Evolutionary conservation across 2,329 filamentous ascomycete genomes (phyloP).

Genomic region (Fusarium sulawesiense): DNA sequence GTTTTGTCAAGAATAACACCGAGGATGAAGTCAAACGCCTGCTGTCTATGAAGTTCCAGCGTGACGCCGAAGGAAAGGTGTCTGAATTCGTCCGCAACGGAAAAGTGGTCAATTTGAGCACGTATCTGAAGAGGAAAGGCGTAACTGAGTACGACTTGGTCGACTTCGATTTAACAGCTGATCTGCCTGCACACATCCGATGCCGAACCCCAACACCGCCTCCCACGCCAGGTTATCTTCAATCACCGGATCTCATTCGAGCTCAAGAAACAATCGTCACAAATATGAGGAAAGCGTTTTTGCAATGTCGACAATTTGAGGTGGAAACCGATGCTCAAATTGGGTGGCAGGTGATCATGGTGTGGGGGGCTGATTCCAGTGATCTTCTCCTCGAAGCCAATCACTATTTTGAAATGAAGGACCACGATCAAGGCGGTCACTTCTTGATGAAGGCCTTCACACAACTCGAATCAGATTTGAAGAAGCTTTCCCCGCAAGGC

Average conservation of each 20-base stretch:
- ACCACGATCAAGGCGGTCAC: conserved; percentile 55
- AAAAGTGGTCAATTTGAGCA: conserved; percentile 63
- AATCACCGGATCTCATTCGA: conserved; percentile 57
- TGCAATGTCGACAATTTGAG: conserved; percentile 58
- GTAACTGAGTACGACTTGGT: conserved; percentile 65
- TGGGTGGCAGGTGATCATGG: conserved; percentile 56
- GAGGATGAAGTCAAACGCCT: conserved; percentile 64
- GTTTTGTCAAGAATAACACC: conserved; percentile 66
- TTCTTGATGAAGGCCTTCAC: conserved; percentile 58
- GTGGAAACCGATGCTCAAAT: conserved; percentile 53
- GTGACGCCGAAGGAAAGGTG: conserved; percentile 64
- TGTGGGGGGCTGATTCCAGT: conserved; percentile 59
- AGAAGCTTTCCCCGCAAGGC: conserved; percentile 56
- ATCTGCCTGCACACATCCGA: conserved; percentile 57
- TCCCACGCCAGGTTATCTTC: conserved; percentile 55
- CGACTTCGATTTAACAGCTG: conserved; percentile 57
- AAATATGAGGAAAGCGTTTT: conserved; percentile 58
- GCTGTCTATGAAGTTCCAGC: conserved; percentile 64
- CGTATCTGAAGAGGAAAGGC: conserved; percentile 64
- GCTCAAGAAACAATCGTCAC: conserved; percentile 58
- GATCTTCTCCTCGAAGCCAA: conserved; percentile 59
- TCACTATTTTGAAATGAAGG: conserved; percentile 55
- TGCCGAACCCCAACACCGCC: conserved; percentile 60
- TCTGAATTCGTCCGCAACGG: conserved; percentile 65
- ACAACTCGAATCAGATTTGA: conserved; percentile 56